A percentile compares a stretch with the other conserved stretches of the same genome.
These are phyloP conservation scores for Rosa hybrid DNA, from an alignment of 331 rosid genomes.

Conservation along the genomic window DNA sequence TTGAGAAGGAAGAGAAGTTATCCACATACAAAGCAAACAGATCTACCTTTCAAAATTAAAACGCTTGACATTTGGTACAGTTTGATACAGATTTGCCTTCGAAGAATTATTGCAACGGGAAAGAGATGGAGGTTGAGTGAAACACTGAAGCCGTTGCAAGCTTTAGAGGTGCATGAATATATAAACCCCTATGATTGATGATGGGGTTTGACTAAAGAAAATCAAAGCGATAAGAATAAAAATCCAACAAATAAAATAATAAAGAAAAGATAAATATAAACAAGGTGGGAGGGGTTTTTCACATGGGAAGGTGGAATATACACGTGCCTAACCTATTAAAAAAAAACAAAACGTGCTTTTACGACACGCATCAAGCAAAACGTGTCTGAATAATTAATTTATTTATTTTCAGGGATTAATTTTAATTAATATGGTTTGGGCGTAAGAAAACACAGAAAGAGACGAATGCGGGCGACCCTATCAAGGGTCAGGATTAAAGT, in stretches of 20 bases:
- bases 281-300: constrained; percentile 25
- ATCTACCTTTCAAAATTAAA: not conserved
- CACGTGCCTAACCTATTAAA: constrained; percentile 37
- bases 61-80: not conserved
- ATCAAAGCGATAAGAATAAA: not conserved
- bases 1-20: not conserved
- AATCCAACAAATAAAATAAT: not conserved
- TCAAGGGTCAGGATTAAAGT: constrained; percentile 29
- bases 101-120: not conserved
- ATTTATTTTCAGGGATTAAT: not conserved
- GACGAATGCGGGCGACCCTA: constrained; percentile 10
- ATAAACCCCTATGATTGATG: not conserved
- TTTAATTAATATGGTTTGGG: not conserved
- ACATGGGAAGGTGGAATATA: constrained; percentile 37
- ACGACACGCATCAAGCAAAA: constrained; percentile 39
- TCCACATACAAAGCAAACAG: not conserved
- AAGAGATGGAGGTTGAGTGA: not conserved
- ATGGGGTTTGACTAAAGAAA: constrained; percentile 4
- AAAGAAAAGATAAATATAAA: not conserved
- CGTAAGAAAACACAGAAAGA: not conserved
- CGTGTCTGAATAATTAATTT: constrained; percentile 40
- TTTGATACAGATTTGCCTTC: not conserved
- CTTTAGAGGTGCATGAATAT: not conserved
- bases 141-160: too few relatives aligned
- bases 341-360: constrained; percentile 13